Conservation (phyloP, 176 grass and related monocot genomes). For the Lolium perenne region DNA sequence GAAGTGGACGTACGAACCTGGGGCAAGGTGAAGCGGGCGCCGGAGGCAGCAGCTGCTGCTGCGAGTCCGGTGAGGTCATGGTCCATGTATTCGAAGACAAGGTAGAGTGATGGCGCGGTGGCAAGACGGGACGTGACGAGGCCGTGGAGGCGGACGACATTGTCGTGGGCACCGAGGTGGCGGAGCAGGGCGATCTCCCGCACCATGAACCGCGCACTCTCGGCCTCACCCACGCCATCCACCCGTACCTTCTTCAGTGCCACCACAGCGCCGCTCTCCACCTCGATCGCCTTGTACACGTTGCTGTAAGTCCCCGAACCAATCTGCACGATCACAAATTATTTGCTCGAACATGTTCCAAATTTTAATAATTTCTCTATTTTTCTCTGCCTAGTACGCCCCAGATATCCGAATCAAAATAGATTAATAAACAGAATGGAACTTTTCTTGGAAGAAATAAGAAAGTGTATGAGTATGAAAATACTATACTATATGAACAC, state of each 20-base stretch:
- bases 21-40: constrained; percentile 65
- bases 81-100: constrained; percentile 97
- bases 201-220: constrained; percentile 85
- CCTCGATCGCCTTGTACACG: constrained; percentile 95
- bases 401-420: background rate
- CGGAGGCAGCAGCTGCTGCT: constrained; percentile 50
- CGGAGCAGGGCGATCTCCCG: constrained; percentile 91
- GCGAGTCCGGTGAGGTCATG: constrained; percentile 86
- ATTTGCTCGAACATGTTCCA: background rate
- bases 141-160: constrained; percentile 74
- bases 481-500: background rate
- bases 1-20: constrained; percentile 53
- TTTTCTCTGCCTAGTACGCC: background rate
- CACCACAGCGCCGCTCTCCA: constrained; percentile 68
- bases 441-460: background rate
- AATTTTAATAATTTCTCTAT: background rate
- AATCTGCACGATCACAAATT: constrained; percentile 21
- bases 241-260: constrained; percentile 95
- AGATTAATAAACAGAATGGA: background rate
- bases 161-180: constrained; percentile 67
- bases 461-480: background rate
- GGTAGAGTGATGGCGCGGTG: constrained; percentile 82
- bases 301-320: constrained; percentile 99
- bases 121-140: constrained; percentile 84
- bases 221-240: constrained; percentile 64